Conservation (phyloP, 805 yeast genomes). For the Suhomyces tanzawaensis region DNA sequence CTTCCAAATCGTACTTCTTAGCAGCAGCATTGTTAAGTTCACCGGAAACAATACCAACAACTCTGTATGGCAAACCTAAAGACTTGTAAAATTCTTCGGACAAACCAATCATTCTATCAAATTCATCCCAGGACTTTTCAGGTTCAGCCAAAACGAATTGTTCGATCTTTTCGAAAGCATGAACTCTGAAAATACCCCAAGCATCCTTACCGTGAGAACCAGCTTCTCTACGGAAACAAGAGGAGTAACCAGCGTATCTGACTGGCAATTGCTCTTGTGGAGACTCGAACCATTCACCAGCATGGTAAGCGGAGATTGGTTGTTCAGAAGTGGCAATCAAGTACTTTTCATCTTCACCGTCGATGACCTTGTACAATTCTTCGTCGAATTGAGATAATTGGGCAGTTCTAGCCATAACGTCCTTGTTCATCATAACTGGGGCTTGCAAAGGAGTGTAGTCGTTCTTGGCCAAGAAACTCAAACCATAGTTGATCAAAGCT, state of each 20-base stretch:
- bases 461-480: conserved; percentile 72
- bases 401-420: conserved; percentile 98
- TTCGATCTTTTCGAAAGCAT: conserved; percentile 97
- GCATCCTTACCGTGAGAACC: conserved; percentile 99
- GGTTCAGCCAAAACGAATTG: conserved; percentile 96
- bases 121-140: conserved; percentile 96
- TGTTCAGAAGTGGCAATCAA: conserved; percentile 98
- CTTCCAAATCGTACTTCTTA: conserved; percentile 97
- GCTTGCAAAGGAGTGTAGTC: conserved; percentile 93
- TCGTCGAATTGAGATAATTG: conserved; percentile 97
- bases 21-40: conserved; percentile 99
- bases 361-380: conserved; percentile 94
- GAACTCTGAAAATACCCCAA: conserved; percentile 99
- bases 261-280: conserved; percentile 96
- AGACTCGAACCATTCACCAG: conserved; percentile 97
- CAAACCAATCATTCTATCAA: conserved; percentile 87
- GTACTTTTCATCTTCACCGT: conserved; percentile 97
- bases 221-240: conserved; percentile 99
- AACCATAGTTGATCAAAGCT: conserved; percentile 95
- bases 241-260: conserved; percentile 96
- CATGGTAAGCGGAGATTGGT: conserved; percentile 97
- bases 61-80: conserved; percentile 91
- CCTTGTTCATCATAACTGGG: conserved; percentile 99
- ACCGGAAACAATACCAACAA: conserved; percentile 97
- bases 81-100: conserved; percentile 93